Percentiles rank a stretch among this genome's conserved stretches.
Conservation (phyloP, 345 rosid species). For the Dipteronia sinensis region DNA sequence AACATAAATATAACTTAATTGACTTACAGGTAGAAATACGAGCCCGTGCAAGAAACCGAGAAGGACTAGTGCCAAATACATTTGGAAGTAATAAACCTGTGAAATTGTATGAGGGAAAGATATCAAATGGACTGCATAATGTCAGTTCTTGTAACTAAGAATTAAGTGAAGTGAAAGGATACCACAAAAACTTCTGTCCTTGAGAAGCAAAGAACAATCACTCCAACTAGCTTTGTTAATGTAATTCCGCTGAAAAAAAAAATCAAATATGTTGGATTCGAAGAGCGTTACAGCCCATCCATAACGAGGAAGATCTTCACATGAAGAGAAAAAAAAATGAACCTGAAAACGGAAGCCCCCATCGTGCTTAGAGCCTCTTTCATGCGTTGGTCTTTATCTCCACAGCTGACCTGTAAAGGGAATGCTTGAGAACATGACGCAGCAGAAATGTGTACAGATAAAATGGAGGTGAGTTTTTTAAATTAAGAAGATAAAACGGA, state of each 20-base stretch:
- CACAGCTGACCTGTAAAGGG: conserved; percentile 63
- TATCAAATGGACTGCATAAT: not conserved
- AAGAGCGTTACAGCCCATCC: not conserved
- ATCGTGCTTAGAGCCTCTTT: conserved; percentile 83
- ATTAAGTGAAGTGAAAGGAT: conserved; percentile 15
- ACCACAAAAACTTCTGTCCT: conserved; percentile 97
- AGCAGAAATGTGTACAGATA: not conserved
- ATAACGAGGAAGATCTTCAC: not conserved
- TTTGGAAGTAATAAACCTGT: conserved; percentile 96
- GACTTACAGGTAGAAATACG: conserved; percentile 87
- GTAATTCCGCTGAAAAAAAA: conserved; percentile 76
- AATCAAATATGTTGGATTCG: not conserved
- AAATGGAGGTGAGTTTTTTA: not conserved
- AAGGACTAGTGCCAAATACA: conserved; percentile 93
- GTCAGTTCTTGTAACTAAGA: not conserved
- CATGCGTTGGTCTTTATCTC: conserved; percentile 74
- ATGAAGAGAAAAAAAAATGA: conserved; percentile 14
- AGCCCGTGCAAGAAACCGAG: conserved; percentile 97
- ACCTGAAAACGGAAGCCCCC: conserved; percentile 99
- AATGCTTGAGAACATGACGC: conserved; percentile 10
- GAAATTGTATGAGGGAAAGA: not conserved
- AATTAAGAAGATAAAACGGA: not conserved
- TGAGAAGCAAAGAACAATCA: conserved; percentile 92
- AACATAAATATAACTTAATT: not conserved
- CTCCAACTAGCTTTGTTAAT: conserved; percentile 90